Conservation (phyloP, 164 flowering plant genomes). For the Berberis vulgaris region DNA sequence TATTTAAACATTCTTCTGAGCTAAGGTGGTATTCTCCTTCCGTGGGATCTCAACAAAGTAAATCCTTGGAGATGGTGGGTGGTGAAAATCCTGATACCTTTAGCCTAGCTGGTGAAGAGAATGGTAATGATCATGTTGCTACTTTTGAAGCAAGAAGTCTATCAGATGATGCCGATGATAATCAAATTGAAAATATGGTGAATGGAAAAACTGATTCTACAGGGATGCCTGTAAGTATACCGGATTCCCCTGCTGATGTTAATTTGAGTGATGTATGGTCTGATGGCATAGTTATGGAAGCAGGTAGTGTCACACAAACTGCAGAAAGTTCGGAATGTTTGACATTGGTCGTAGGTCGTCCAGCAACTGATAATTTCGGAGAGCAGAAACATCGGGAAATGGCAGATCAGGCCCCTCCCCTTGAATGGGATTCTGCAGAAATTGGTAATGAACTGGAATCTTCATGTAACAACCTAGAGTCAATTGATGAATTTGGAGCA, state of each 20-base stretch:
- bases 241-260: slow-evolving; percentile 7
- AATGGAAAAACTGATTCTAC: slow-evolving; percentile 12
- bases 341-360: slow-evolving; percentile 10
- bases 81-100: slow-evolving; percentile 9
- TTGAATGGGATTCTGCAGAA: slow-evolving; percentile 19
- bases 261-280: slow-evolving; percentile 12
- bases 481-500: slow-evolving; percentile 5
- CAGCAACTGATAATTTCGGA: slow-evolving; percentile 6
- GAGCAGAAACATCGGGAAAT: slow-evolving; percentile 15
- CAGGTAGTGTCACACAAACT: slow-evolving; percentile 10
- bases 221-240: slow-evolving; percentile 7
- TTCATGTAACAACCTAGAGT: slow-evolving; percentile 5
- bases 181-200: slow-evolving; percentile 6
- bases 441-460: slow-evolving; percentile 15
- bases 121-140: not conserved
- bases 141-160: slow-evolving; percentile 13
- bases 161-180: slow-evolving; percentile 15
- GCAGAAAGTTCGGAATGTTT: slow-evolving; percentile 8
- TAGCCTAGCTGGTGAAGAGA: not conserved
- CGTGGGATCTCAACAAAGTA: slow-evolving; percentile 14
- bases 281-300: slow-evolving; percentile 12
- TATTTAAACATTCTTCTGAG: slow-evolving; percentile 12
- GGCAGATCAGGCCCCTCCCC: slow-evolving; percentile 13
- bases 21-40: slow-evolving; percentile 9
- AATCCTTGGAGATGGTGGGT: slow-evolving; percentile 15